A percentile compares a stretch with the other conserved stretches of the same genome.
phyloP scores from a whole-genome alignment of 768 basidiomycete genomes.

The Macrolepiota albuminosa region DNA sequence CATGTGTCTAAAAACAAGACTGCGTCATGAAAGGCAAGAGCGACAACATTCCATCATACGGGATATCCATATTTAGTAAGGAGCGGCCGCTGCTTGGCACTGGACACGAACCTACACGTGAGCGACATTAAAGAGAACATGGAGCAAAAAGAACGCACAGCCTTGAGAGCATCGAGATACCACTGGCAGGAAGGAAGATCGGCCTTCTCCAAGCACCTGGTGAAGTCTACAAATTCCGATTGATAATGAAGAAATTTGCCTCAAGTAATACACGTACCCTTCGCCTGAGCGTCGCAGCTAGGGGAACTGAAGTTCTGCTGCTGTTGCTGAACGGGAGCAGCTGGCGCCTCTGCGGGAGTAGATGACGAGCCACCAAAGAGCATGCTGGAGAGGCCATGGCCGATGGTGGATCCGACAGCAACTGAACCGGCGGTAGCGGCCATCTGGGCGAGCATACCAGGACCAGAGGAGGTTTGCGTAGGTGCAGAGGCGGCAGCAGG shows the following conservation, averaged over 20 bases:
- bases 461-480: conserved; percentile 38
- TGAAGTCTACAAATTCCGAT: conserved; percentile 56
- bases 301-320: conserved; percentile 34
- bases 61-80: conserved; percentile 30
- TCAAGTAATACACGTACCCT: conserved; percentile 41
- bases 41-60: background rate
- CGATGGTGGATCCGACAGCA: conserved; percentile 82
- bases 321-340: conserved; percentile 45
- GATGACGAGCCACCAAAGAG: conserved; percentile 70
- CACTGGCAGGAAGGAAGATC: conserved; percentile 76
- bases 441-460: conserved; percentile 80
- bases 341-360: conserved; percentile 41
- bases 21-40: background rate
- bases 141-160: conserved; percentile 44
- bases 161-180: conserved; percentile 87
- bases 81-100: conserved; percentile 76
- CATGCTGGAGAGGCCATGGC: conserved; percentile 88
- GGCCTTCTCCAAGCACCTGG: conserved; percentile 78
- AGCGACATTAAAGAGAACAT: background rate
- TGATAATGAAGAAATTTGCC: background rate
- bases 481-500: conserved; percentile 40
- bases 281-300: conserved; percentile 76
- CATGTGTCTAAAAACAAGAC: conserved; percentile 5
- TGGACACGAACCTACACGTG: conserved; percentile 22
- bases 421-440: conserved; percentile 89